Evolutionary conservation across 768 basidiomycete species (phyloP), one percentile per base, ranked within the genome.

Genomic region (Suillus lakei): DNA sequence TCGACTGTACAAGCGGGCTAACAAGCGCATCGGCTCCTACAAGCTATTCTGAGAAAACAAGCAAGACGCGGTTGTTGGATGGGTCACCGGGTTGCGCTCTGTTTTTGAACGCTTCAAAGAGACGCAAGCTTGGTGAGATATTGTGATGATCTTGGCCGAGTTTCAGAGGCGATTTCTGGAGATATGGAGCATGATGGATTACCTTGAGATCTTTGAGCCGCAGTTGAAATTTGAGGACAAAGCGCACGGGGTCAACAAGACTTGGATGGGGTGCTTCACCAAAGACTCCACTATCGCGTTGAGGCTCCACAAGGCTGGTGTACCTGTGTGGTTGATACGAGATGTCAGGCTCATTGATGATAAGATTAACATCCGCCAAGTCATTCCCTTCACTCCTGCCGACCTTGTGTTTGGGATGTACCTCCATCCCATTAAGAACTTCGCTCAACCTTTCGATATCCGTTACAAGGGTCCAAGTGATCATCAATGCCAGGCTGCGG

Each of bases 231-330:
- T 32, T 7, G 32, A 32, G 32, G 32, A 32, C 32, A 32, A 32
- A 7, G 12, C 10, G 0, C 26, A 39, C 1, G 28, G 28, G 23
- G 4, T 59, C 28, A 32, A 59, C n/a, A 59, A 26, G n/a, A 13
- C 13, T 26, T 28, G 26, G 56, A 59, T 59, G 56, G 56, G 56
- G 9, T 26, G 28, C 38, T 59, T 59, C 56, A 59, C 56, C 2
- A 18, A 59, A 10, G 36, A 32, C 32, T 13, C 15, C 18, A 12
- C n/a, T 26, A 10, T 59, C 4, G 56, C 36, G 10, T 32, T 32
- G 32, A 32, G 32, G 32, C 32, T 32, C 32, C 32, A 32, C 32
- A 32, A 32, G 32, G 32, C 28, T 23, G 56, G 36, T n/a, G 15
- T 21, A 10, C 56, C 56, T 16, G 56, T 59, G 13, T 59, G 56